A percentile compares a stretch with the other conserved stretches of the same genome.
These are phyloP conservation scores for Gastrodia elata DNA, from an alignment of 106 monocot species.

Conservation along the genomic window DNA sequence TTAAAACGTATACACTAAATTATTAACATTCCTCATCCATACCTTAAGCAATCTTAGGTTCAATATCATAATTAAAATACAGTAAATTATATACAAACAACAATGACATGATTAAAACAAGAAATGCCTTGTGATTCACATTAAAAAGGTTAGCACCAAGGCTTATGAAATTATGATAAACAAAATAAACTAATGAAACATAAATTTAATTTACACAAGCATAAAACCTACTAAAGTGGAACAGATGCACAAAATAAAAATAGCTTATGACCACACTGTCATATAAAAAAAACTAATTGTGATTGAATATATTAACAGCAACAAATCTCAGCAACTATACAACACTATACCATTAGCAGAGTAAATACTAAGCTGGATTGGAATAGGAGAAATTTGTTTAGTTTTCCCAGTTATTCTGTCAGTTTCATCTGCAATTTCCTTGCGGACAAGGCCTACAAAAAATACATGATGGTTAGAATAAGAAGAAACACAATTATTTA, in stretches of 20 bases:
- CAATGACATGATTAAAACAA: not conserved
- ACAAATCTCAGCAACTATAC: not conserved
- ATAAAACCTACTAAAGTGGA: not conserved
- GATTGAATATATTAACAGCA: not conserved
- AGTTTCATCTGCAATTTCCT: constrained; percentile 81
- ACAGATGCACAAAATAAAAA: not conserved
- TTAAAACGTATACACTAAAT: not conserved
- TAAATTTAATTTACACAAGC: not conserved
- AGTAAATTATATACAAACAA: not conserved
- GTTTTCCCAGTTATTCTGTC: constrained; percentile 87
- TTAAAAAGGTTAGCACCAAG: not conserved
- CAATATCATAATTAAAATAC: not conserved
- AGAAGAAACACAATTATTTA: not conserved
- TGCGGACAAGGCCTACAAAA: constrained; percentile 67
- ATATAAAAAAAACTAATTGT: not conserved
- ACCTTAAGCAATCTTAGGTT: not conserved
- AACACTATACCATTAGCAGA: constrained; percentile 60
- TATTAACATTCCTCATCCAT: not conserved
- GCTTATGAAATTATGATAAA: not conserved
- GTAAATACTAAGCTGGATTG: constrained; percentile 90
- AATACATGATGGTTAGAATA: not conserved
- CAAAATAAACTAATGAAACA: not conserved
- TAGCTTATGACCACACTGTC: not conserved
- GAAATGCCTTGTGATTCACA: not conserved
- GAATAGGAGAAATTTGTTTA: constrained; percentile 81